phyloP scores from a whole-genome alignment of 352 stramenopile species.

The Phytophthora tubulina region DNA sequence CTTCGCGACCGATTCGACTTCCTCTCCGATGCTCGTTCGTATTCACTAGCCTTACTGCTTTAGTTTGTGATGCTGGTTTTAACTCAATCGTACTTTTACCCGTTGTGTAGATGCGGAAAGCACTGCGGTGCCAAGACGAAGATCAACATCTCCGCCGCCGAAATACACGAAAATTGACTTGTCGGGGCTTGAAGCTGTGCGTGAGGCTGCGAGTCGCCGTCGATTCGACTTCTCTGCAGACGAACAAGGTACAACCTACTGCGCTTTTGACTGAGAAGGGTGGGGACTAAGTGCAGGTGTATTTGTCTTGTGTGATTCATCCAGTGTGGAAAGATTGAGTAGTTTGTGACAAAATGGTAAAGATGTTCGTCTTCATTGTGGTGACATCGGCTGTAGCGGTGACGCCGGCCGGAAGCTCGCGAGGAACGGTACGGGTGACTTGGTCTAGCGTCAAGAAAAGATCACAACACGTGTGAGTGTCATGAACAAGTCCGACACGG shows the following conservation, averaged over 20 bases:
- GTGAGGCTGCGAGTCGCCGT: slow-evolving; percentile 44
- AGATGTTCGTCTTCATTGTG: slow-evolving; percentile 11
- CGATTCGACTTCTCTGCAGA: slow-evolving; percentile 58
- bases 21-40: slow-evolving; percentile 30
- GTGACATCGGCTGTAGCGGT: slow-evolving; percentile 45
- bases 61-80: not conserved
- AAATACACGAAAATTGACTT: slow-evolving; percentile 42
- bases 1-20: slow-evolving; percentile 48
- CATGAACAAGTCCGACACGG: not conserved
- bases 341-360: slow-evolving; percentile 6
- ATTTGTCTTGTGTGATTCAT: slow-evolving; percentile 14
- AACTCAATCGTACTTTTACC: not conserved
- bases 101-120: slow-evolving; percentile 18
- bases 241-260: slow-evolving; percentile 25
- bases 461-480: slow-evolving; percentile 9
- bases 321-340: slow-evolving; percentile 26
- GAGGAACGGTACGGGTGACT: slow-evolving; percentile 44
- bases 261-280: not conserved
- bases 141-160: slow-evolving; percentile 1
- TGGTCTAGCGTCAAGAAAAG: slow-evolving; percentile 24
- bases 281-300: slow-evolving; percentile 7
- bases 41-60: not conserved
- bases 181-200: slow-evolving; percentile 54
- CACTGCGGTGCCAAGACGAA: slow-evolving; percentile 5
- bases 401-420: slow-evolving; percentile 44